Percentiles rank a stretch among this genome's conserved stretches.
These are phyloP conservation scores for Raffaelea ambrosiae DNA, from an alignment of 2,329 filamentous ascomycete genomes.

Conservation along the genomic window DNA sequence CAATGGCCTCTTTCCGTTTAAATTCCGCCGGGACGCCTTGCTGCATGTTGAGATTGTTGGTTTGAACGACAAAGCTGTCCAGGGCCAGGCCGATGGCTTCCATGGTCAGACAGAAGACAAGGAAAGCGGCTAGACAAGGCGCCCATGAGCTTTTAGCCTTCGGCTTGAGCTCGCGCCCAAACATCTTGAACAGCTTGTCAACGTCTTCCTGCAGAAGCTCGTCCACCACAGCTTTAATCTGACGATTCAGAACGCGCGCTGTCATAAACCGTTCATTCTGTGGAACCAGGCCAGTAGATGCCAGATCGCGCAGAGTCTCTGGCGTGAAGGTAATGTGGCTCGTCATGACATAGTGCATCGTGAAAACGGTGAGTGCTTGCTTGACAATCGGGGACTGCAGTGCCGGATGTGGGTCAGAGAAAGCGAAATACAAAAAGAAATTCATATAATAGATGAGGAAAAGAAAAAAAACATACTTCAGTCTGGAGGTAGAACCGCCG, in stretches of 20 bases:
- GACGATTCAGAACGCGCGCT: slow-evolving; percentile 44
- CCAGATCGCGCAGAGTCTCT: slow-evolving; percentile 31
- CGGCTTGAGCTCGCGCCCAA: slow-evolving; percentile 44
- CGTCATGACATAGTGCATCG: slow-evolving; percentile 49
- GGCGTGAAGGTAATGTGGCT: slow-evolving; percentile 44
- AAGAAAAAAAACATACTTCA: slow-evolving; percentile 25
- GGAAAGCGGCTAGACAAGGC: slow-evolving; percentile 46
- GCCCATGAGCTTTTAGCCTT: slow-evolving; percentile 46
- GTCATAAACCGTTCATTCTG: slow-evolving; percentile 38
- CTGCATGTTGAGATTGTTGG: slow-evolving; percentile 40
- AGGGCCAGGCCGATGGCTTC: slow-evolving; percentile 45
- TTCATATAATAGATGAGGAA: not conserved
- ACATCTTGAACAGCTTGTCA: slow-evolving; percentile 41
- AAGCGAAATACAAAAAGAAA: not conserved
- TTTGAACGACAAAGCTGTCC: slow-evolving; percentile 41
- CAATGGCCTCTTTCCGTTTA: slow-evolving; percentile 32
- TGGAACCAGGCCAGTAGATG: slow-evolving; percentile 32
- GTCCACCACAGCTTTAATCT: slow-evolving; percentile 49
- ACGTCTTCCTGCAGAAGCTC: slow-evolving; percentile 45
- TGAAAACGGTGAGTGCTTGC: slow-evolving; percentile 44
- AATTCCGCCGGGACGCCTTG: slow-evolving; percentile 23
- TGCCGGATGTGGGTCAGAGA: not conserved
- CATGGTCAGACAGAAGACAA: slow-evolving; percentile 51
- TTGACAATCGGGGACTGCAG: slow-evolving; percentile 39
- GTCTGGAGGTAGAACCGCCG: slow-evolving; percentile 38